These are phyloP conservation scores for Vanilla planifolia DNA, from an alignment of 106 monocot species.

Conservation along the genomic window DNA sequence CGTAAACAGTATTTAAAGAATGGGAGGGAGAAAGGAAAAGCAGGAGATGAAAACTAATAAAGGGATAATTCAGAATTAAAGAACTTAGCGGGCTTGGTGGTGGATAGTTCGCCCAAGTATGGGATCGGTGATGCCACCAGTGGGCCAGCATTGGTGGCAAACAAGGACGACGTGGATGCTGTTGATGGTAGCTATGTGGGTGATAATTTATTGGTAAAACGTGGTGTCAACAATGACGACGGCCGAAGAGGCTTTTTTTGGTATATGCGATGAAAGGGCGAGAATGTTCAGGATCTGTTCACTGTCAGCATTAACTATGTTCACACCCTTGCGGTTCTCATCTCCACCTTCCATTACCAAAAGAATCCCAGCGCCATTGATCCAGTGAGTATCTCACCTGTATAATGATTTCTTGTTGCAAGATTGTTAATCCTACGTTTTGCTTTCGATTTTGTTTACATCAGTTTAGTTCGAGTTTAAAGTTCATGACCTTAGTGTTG, in stretches of 20 bases:
- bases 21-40: background rate
- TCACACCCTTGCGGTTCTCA: slow-evolving; percentile 86
- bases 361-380: slow-evolving; percentile 73
- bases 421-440: too few species aligned
- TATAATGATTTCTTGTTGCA: background rate
- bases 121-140: slow-evolving; percentile 13
- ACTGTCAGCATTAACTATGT: slow-evolving; percentile 84
- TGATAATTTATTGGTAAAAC: slow-evolving; percentile 32
- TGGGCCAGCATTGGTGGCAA: slow-evolving; percentile 26
- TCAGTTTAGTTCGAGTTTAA: too few species aligned
- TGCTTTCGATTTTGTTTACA: too few species aligned
- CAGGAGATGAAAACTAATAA: background rate
- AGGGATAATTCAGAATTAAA: background rate
- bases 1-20: background rate
- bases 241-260: slow-evolving; percentile 53
- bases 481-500: too few species aligned
- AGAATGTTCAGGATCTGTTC: slow-evolving; percentile 96
- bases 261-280: slow-evolving; percentile 91
- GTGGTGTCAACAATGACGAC: slow-evolving; percentile 30
- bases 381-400: slow-evolving; percentile 36
- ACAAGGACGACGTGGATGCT: slow-evolving; percentile 19
- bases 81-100: background rate
- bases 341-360: slow-evolving; percentile 84
- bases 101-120: background rate
- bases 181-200: slow-evolving; percentile 27